phyloP scores from a whole-genome alignment of 2,329 filamentous ascomycete species.

The Exophiala aquamarina region DNA sequence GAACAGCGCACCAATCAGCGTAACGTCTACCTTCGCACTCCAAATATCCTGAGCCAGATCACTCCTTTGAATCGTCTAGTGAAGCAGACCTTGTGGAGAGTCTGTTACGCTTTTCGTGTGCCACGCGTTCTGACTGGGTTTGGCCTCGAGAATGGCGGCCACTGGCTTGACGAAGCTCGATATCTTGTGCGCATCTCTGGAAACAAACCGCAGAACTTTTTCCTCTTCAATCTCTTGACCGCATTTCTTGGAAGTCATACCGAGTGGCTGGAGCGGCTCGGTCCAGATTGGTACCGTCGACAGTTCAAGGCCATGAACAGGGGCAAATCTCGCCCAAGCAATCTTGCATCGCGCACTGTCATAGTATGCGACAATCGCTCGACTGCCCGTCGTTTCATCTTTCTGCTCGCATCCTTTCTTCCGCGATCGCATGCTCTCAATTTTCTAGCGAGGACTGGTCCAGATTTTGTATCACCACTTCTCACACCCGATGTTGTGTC shows the following conservation, averaged over 20 bases:
- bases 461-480: slow-evolving; percentile 19
- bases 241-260: slow-evolving; percentile 61
- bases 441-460: slow-evolving; percentile 12
- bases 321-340: slow-evolving; percentile 47
- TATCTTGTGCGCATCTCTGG: slow-evolving; percentile 57
- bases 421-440: slow-evolving; percentile 35
- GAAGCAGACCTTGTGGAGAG: slow-evolving; percentile 48
- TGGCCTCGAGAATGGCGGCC: slow-evolving; percentile 50
- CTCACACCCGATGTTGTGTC: slow-evolving; percentile 19
- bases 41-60: slow-evolving; percentile 48
- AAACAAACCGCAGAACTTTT: slow-evolving; percentile 58
- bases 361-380: slow-evolving; percentile 60
- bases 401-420: slow-evolving; percentile 58
- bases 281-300: slow-evolving; percentile 55
- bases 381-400: slow-evolving; percentile 58
- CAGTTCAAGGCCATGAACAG: slow-evolving; percentile 51
- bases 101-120: slow-evolving; percentile 56
- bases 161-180: slow-evolving; percentile 61
- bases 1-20: slow-evolving; percentile 51
- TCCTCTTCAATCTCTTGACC: slow-evolving; percentile 59
- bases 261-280: slow-evolving; percentile 58
- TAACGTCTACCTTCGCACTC: slow-evolving; percentile 47
- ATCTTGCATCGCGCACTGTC: slow-evolving; percentile 54
- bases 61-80: slow-evolving; percentile 44
- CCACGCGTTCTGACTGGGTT: slow-evolving; percentile 59